Evolutionary conservation across 805 yeast genomes (phyloP), one percentile per base, ranked within the genome.

Genomic region (Starmerella potacharoeniae): DNA sequence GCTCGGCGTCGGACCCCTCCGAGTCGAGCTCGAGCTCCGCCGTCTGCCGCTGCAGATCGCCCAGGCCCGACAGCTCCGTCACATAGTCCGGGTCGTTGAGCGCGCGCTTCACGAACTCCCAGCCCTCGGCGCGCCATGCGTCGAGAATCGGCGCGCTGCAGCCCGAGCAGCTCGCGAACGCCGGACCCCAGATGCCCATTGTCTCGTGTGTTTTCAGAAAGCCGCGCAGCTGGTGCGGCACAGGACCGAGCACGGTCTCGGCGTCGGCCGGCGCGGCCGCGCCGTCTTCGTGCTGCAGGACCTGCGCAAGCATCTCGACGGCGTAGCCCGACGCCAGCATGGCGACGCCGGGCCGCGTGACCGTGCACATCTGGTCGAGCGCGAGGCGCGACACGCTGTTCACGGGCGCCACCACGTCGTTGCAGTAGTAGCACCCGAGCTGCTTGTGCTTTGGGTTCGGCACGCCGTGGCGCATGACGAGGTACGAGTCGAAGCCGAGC

Each of bases 301-400:
- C 58, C 0, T 93, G 79, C 0, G 86, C 85, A 58, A 88, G 65
- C 6, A 93, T 69, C 66, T 93, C 98, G 0, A 86, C 95, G 0
- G 95, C 95, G 39, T 83, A 71, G 0, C 96, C 80, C 0, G 95
- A 79, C 0, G 97, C 97, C 69, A 88, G 71, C 63, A 85, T 71
- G 0, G 99, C 96, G 1, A 85, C 90, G 0, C 99, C 98, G 0
- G 99, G 97, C 42, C 98, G 75, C 0, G 98, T 93, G 1, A 93
- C 98, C 0, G 99, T 93, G 66, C 99, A 93, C 97, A 93, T 93
- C 69, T 93, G 97, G 69, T 93, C 99, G 55, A 93, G 72, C 0
- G 97, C 86, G 51, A 95, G 75, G 64, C 89, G 95, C 0, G 86
- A 76, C n/a, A 87, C 70, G 55, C 95, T 84, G 66, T 93, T 95